A percentile compares a stretch with the other conserved stretches of the same genome.
phyloP scores from a whole-genome alignment of 1,284 basidiomycete species.

The Ceratobasidium sp. region DNA sequence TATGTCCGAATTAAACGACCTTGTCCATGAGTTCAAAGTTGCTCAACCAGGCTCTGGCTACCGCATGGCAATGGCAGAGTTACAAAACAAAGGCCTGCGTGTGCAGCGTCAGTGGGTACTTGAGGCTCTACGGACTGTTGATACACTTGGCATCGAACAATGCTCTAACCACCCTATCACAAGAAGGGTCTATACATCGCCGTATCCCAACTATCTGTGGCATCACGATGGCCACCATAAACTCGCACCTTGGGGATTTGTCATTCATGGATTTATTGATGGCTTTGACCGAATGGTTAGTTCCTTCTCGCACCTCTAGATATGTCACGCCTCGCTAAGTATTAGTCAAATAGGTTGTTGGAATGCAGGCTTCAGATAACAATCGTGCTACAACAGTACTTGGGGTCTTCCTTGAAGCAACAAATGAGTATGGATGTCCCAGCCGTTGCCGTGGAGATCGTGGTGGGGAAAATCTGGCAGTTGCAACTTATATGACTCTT shows the following conservation, averaged over 20 bases:
- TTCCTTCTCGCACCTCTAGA: too few relatives aligned
- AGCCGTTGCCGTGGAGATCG: neutral
- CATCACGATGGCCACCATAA: slow-evolving; percentile 2
- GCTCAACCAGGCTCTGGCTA: neutral
- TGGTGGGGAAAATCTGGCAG: neutral
- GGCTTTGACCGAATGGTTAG: neutral
- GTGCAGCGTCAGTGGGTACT: neutral
- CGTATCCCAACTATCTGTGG: neutral
- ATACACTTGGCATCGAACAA: neutral
- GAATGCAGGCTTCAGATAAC: neutral
- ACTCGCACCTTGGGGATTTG: neutral
- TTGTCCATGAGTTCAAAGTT: neutral
- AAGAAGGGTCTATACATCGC: neutral
- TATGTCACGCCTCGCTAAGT: too few relatives aligned
- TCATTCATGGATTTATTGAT: slow-evolving; percentile 1
- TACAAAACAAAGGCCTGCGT: neutral
- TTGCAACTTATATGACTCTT: slow-evolving; percentile 12
- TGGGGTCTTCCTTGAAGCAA: neutral
- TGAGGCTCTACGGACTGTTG: neutral
- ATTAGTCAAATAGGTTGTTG: neutral
- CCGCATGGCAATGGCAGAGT: neutral
- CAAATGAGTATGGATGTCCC: neutral
- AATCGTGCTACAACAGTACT: neutral
- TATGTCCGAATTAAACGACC: neutral
- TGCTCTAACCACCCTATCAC: neutral